These are phyloP conservation scores for Annulohypoxylon moriforme DNA, from an alignment of 495 filamentous ascomycete species.

Conservation along the genomic window DNA sequence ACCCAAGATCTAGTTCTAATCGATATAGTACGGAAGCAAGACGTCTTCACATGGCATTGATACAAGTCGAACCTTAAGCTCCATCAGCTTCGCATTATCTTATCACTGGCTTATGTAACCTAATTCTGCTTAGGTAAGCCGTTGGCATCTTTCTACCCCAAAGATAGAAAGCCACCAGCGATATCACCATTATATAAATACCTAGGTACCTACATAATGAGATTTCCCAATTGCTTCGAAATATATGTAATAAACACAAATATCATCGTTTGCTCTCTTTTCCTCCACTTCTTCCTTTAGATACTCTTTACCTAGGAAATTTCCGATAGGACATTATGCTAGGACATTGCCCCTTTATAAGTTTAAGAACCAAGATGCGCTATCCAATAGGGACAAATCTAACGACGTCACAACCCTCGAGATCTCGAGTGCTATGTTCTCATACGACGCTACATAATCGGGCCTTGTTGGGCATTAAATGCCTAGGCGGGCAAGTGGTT, in stretches of 20 bases:
- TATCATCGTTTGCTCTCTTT: not conserved
- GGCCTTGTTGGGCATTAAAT: no score
- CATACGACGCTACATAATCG: no score
- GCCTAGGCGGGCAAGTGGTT: no score
- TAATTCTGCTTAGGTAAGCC: conserved; percentile 6
- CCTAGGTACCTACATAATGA: no score
- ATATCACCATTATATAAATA: not conserved
- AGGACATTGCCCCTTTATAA: no score
- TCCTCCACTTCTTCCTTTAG: not conserved
- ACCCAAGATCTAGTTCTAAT: not conserved
- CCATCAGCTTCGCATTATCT: conserved; percentile 6
- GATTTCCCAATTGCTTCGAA: not conserved
- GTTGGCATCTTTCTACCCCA: not conserved
- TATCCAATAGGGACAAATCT: no score
- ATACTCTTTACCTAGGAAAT: not conserved
- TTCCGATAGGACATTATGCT: no score
- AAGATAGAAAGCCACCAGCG: not conserved
- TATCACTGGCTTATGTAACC: no score
- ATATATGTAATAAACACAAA: not conserved
- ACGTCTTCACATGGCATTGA: not conserved
- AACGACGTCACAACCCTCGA: no score
- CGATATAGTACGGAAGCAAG: not conserved
- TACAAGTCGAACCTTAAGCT: not conserved
- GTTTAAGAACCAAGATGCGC: no score
- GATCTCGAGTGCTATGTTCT: no score